Conservation (phyloP, 441 rosid species). For the Geranium incanum region DNA sequence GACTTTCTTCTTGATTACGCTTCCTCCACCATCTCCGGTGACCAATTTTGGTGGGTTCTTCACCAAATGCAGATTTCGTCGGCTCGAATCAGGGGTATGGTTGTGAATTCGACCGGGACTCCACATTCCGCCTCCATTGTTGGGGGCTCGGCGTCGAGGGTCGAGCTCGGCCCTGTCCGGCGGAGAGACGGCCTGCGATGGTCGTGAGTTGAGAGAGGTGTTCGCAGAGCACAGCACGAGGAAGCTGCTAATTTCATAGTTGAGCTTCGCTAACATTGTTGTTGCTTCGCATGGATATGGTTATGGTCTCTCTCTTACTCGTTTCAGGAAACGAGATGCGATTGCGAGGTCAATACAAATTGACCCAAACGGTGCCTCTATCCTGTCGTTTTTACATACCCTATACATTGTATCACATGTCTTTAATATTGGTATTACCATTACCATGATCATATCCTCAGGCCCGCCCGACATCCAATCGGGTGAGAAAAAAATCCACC, state of each 20-base stretch:
- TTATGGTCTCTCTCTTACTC: neutral
- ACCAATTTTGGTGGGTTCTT: neutral
- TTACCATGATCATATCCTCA: too few species aligned
- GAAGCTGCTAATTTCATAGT: neutral
- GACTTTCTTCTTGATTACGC: neutral
- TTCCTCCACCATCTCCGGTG: neutral
- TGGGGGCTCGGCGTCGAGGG: neutral
- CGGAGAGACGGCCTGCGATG: neutral
- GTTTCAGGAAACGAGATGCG: neutral
- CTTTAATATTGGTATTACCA: too few species aligned
- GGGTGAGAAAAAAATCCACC: too few species aligned
- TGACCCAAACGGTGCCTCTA: neutral
- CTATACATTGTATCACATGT: too few species aligned
- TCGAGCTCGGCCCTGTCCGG: neutral
- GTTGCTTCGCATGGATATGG: neutral
- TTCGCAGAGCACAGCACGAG: neutral
- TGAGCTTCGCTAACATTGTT: neutral
- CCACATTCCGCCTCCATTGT: slow-evolving; percentile 1
- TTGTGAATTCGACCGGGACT: neutral
- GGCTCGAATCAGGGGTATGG: neutral
- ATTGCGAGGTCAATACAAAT: neutral
- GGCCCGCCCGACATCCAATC: too few species aligned
- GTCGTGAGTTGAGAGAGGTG: neutral
- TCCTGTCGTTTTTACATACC: neutral
- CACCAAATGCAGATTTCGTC: neutral